Base-by-base conservation (phyloP, 1,139 yeast genomes). In the Taiozyma sp. region DNA sequence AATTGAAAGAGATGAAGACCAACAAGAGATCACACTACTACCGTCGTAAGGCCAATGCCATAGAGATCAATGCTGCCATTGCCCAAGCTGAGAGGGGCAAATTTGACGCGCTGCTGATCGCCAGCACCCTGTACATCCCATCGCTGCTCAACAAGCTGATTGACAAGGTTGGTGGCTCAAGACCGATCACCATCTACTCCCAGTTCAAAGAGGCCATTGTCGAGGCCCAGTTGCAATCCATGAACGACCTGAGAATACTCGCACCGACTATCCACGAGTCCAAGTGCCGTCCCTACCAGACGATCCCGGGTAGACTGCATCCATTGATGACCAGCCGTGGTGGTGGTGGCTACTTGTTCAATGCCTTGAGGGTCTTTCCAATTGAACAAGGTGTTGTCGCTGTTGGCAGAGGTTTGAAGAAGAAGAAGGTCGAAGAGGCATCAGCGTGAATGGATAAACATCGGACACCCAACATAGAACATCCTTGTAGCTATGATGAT, bases 291-390 rank as follows among this genome's bases (percentile, higher is more conserved):
- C 86, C 85, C 48, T 90, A 87, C 65, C 99, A 93, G 70, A 91
- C 97, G 4, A 81, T 93, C 30, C 91, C 96, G 13, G 99, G 99
- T 8, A 83, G 96, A 65, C 75, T 93, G 66, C 99, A 95, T 67
- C 99, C 99, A 0, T 69, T 84, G 54, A 95, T 93, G 99, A 88
- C 97, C 0, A 84, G 87, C 78, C 79, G 90, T 64, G 92, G 96
- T 4, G 93, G 86, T 52, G 98, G 98, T 48, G 99, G 99, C 0
- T 93, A 83, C 65, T 68, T 93, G 2, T 72, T 92, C 58, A 80
- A 84, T 75, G 96, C 95, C 8, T 81, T 89, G 14, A 75, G 87
- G 49, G 98, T 93, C 0, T 72, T 84, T 49, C 97, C 97, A 0
- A 75, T 79, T 45, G 84, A 79, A 40, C 74, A 64, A 8, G 63